phyloP scores from a whole-genome alignment of 805 yeast species.

The Torulaspora quercuum region DNA sequence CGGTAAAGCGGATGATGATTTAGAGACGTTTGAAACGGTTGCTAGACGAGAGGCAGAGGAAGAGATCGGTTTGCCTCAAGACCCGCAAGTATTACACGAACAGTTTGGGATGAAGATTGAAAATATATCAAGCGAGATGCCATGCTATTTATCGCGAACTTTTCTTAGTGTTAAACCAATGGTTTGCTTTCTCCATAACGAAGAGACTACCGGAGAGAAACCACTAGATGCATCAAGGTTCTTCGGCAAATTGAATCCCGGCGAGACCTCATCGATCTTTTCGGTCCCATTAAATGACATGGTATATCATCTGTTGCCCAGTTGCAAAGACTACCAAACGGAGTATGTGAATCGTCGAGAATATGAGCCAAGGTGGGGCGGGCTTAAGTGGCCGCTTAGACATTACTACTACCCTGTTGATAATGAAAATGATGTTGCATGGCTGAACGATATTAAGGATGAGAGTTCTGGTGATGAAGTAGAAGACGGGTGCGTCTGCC shows the following conservation, averaged over 20 bases:
- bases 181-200: constrained; percentile 54
- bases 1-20: constrained; percentile 74
- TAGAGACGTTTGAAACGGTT: constrained; percentile 65
- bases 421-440: constrained; percentile 53
- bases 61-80: constrained; percentile 70
- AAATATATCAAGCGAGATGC: constrained; percentile 53
- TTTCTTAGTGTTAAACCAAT: constrained; percentile 81
- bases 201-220: constrained; percentile 24
- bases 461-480: constrained; percentile 56
- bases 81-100: constrained; percentile 42
- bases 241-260: constrained; percentile 59
- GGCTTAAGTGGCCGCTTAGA: constrained; percentile 61
- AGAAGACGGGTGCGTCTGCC: constrained; percentile 39
- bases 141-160: constrained; percentile 79
- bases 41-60: constrained; percentile 83
- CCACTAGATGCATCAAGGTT: constrained; percentile 35
- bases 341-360: constrained; percentile 37
- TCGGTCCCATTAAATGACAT: constrained; percentile 68
- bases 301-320: constrained; percentile 25
- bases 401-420: constrained; percentile 58
- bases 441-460: constrained; percentile 62
- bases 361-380: constrained; percentile 60
- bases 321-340: constrained; percentile 11
- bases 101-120: constrained; percentile 58
- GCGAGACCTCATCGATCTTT: constrained; percentile 69